These are phyloP conservation scores for Didymosphaeria variabile DNA, from an alignment of 2,329 filamentous ascomycete genomes.

Conservation along the genomic window DNA sequence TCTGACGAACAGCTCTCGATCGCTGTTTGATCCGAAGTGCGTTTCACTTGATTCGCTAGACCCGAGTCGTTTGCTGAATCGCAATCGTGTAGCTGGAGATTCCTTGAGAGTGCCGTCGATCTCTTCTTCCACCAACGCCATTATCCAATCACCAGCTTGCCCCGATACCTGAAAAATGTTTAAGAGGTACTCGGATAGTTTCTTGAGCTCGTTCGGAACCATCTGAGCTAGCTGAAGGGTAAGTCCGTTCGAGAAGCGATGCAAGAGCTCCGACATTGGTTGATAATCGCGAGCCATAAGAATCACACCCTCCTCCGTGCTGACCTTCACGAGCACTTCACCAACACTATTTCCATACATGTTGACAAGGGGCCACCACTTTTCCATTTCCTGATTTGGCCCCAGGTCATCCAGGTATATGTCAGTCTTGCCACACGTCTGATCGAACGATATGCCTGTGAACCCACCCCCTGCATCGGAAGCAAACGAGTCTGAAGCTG, in stretches of 20 bases:
- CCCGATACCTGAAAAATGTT: constrained; percentile 97
- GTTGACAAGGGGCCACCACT: constrained; percentile 84
- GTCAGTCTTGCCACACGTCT: constrained; percentile 76
- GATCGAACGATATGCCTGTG: constrained; percentile 58
- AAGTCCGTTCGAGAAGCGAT: constrained; percentile 83
- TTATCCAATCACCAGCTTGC: constrained; percentile 86
- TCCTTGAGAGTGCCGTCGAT: constrained; percentile 93
- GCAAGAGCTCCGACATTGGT: constrained; percentile 81
- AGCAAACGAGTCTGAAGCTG: constrained; percentile 40
- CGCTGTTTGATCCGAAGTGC: constrained; percentile 57
- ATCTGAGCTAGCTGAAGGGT: constrained; percentile 85
- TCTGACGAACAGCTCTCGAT: constrained; percentile 75
- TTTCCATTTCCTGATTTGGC: constrained; percentile 78
- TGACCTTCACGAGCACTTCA: constrained; percentile 83
- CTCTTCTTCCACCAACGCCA: constrained; percentile 92
- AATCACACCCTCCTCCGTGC: constrained; percentile 88
- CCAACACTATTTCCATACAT: constrained; percentile 79
- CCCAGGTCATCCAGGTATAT: constrained; percentile 82
- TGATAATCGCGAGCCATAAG: constrained; percentile 87
- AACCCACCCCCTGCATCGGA: constrained; percentile 53
- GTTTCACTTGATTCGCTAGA: constrained; percentile 73
- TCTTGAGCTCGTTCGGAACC: constrained; percentile 78
- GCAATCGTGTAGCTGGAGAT: constrained; percentile 70
- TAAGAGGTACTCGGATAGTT: constrained; percentile 84
- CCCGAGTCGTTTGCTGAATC: constrained; percentile 75